Conservation (phyloP, 208 protist species). For the Blastocrithidia nonstop region DNA sequence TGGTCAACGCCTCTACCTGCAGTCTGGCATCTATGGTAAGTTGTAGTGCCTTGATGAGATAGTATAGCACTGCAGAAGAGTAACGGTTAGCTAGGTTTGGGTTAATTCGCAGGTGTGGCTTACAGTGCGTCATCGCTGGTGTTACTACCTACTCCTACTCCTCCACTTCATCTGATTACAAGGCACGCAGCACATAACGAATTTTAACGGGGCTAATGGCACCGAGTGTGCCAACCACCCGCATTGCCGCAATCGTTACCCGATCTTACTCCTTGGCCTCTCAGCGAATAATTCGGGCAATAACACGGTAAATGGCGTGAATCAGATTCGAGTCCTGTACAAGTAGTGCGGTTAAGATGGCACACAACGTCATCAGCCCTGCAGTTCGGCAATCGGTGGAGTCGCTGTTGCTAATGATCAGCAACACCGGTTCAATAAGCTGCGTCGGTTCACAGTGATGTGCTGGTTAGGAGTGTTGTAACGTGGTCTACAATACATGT, state of each 20-base stretch:
- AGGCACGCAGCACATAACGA: conserved; percentile 30
- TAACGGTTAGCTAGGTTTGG: conserved; percentile 61
- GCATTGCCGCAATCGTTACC: conserved; percentile 52
- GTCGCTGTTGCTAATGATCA: conserved; percentile 55
- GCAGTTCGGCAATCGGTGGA: conserved; percentile 43
- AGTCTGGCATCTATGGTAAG: conserved; percentile 57
- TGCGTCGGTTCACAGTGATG: conserved; percentile 33
- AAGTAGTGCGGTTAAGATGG: conserved; percentile 57
- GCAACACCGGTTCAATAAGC: conserved; percentile 39
- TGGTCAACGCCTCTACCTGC: conserved; percentile 47
- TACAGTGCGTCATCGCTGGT: conserved; percentile 48
- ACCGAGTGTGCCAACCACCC: conserved; percentile 64
- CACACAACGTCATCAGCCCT: conserved; percentile 56
- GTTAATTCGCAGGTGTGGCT: conserved; percentile 55
- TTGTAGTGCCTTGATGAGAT: conserved; percentile 68
- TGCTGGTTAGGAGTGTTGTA: conserved; percentile 44
- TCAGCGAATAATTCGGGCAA: conserved; percentile 63
- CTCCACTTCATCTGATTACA: conserved; percentile 66
- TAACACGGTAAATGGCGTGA: conserved; percentile 48
- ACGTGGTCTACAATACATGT: conserved; percentile 44
- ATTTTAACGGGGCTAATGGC: conserved; percentile 70
- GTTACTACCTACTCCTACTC: conserved; percentile 73
- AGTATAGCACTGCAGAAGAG: conserved; percentile 68
- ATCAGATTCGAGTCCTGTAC: conserved; percentile 24
- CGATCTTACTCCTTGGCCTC: conserved; percentile 58